Conservation (phyloP, 192 early-diverging fungal genomes). For the Allomyces macrogynus region DNA sequence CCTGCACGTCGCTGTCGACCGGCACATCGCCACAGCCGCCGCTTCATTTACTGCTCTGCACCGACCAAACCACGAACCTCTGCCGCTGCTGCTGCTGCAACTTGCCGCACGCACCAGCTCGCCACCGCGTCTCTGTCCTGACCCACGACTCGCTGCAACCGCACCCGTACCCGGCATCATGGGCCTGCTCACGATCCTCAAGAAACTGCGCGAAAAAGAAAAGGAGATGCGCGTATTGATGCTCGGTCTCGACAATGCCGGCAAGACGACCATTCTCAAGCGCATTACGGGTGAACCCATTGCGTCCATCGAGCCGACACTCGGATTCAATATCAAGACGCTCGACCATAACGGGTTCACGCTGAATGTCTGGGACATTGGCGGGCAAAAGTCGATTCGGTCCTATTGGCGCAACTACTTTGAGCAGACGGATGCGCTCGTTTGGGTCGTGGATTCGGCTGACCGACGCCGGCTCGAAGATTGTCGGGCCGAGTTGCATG, state of each 20-base stretch:
- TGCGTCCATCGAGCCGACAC: constrained; percentile 74
- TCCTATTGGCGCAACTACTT: constrained; percentile 99
- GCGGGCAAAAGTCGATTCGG: constrained; percentile 89
- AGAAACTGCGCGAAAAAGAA: constrained; percentile 77
- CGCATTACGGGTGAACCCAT: constrained; percentile 83
- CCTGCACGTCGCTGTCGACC: no score
- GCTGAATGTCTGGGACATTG: constrained; percentile 91
- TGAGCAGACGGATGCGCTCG: constrained; percentile 91
- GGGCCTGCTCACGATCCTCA: constrained; percentile 87
- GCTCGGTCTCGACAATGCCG: constrained; percentile 95
- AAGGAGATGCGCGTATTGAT: constrained; percentile 87
- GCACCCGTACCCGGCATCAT: constrained; percentile 17
- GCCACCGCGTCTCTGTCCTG: no score
- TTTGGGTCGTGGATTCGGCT: constrained; percentile 95
- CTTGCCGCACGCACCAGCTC: no score
- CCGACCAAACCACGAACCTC: no score
- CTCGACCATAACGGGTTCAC: constrained; percentile 67
- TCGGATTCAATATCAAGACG: constrained; percentile 97
- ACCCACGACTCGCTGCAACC: no score
- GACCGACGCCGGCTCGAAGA: constrained; percentile 62
- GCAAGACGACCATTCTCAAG: constrained; percentile 96
- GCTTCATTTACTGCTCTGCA: no score
- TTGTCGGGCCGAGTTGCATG: constrained; percentile 54
- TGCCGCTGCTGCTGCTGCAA: no score
- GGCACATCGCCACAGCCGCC: no score